Conservation (phyloP, 2,329 filamentous ascomycete species). For the Penicillium sp. region DNA sequence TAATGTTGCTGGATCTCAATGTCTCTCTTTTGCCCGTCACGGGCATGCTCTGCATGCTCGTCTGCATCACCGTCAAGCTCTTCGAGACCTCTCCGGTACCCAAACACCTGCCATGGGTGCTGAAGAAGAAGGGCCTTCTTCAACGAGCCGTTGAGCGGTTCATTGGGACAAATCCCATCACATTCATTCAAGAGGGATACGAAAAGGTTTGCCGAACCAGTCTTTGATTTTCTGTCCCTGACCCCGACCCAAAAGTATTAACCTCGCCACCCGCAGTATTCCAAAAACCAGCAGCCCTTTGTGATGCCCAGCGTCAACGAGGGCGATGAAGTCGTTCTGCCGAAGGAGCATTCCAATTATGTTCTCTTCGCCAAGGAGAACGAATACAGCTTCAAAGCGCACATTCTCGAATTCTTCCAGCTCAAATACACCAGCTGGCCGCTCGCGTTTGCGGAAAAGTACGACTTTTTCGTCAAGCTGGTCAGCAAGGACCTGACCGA, state of each 20-base stretch:
- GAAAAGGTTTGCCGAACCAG: constrained; percentile 11
- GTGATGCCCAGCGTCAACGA: constrained; percentile 24
- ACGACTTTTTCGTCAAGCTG: constrained; percentile 22
- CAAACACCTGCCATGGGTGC: constrained; percentile 18
- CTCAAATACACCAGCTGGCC: constrained; percentile 24
- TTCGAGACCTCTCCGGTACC: constrained; percentile 22
- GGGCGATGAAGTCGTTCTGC: constrained; percentile 22
- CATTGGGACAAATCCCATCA: constrained; percentile 20
- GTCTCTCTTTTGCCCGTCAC: constrained; percentile 7
- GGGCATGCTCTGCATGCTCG: constrained; percentile 10
- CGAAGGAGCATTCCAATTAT: constrained; percentile 16
- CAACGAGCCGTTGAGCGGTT: constrained; percentile 21
- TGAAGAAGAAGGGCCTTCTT: constrained; percentile 17
- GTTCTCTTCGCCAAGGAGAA: constrained; percentile 20
- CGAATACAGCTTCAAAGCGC: constrained; percentile 21
- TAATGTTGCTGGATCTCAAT: constrained; percentile 15
- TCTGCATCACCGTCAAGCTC: constrained; percentile 21
- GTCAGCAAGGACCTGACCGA: constrained; percentile 24
- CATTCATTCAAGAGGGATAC: constrained; percentile 21
- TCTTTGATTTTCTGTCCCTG: no score
- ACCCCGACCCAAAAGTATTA: not conserved
- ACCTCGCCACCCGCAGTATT: constrained; percentile 13
- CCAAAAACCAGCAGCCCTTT: constrained; percentile 20
- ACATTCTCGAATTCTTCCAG: constrained; percentile 22
- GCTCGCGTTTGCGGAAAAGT: constrained; percentile 19